Base-by-base conservation (phyloP, 2,329 filamentous ascomycete genomes). In the Colletotrichum sidae region DNA sequence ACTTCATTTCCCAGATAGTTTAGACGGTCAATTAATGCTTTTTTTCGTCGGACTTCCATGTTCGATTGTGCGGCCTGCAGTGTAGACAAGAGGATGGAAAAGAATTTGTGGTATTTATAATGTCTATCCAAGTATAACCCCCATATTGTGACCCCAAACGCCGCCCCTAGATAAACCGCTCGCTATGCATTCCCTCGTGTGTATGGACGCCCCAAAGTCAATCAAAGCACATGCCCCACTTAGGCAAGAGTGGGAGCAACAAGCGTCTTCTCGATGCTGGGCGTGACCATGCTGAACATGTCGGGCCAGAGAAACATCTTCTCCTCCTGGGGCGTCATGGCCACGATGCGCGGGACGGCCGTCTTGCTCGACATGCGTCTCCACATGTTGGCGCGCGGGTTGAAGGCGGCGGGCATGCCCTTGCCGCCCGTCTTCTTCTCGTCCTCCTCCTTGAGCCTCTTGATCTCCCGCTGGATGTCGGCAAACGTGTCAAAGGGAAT, bases 311-410 rank as follows among this genome's bases (percentile, higher is more conserved):
- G 75, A 70, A 89, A 86, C 78, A 87, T 85, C 78, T 85, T 87
- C 74, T 90, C 87, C 71, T 89, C 87, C 34, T 79, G 80, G 1
- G 87, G 87, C 45, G 74, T 68, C 68, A 71, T 73, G 45, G 72
- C 60, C 10, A 73, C 69, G 54, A 72, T 72, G 33, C 68, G 67
- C 55, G 80, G 74, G 69, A 86, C 84, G 42, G 84, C 82, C 47
- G 79, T 81, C 77, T 84, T 85, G 77, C 86, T 89, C 39, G 84
- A 87, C 47, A 87, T 83, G 35, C 88, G 81, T 57, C 89, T 80
- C 89, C 89, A 91, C 79, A 91, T 81, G 74, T 91, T 90, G 35
- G 88, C 89, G 47, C 88, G 81, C 8, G 89, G 89, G 76, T 91
- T 91, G 79, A 90, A 91, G 69, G 83, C 80, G 8, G 79, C 82